Percentiles rank a stretch among this genome's conserved stretches.
Conservation (phyloP, 2,329 filamentous ascomycete genomes). For the Ceratocystis ficicola region DNA sequence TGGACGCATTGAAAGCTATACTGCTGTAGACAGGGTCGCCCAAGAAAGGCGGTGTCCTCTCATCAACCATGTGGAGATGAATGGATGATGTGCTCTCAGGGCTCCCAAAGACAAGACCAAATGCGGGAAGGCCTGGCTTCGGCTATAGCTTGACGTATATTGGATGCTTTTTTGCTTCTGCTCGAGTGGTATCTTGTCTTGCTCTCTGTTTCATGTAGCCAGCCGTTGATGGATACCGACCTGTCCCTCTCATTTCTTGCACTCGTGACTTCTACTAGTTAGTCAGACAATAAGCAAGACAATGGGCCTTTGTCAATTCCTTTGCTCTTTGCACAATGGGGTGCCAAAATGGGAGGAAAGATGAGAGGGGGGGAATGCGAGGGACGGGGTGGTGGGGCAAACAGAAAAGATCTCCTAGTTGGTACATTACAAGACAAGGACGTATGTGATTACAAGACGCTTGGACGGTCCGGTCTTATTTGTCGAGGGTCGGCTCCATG, state of each 20-base stretch:
- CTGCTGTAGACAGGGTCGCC: background rate
- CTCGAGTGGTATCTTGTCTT: background rate
- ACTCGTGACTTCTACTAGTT: background rate
- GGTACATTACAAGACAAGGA: background rate
- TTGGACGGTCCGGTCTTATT: background rate
- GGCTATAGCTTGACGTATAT: no score
- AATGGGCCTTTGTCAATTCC: slow-evolving; percentile 11
- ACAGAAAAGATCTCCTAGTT: background rate
- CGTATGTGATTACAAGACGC: background rate
- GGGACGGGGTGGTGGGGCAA: background rate
- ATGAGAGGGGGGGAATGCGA: background rate
- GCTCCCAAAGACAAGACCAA: no score
- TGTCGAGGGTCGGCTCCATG: slow-evolving; percentile 1
- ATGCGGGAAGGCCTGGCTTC: no score
- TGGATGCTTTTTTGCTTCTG: no score
- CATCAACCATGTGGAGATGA: no score
- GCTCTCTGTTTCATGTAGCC: background rate
- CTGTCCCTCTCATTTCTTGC: background rate
- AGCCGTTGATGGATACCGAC: background rate
- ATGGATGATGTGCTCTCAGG: no score
- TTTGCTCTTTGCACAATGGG: background rate
- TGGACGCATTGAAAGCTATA: background rate
- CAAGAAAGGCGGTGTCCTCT: background rate
- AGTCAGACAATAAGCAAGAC: slow-evolving; percentile 7
- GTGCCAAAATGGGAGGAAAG: background rate